Base-by-base conservation (phyloP, 2,329 filamentous ascomycete genomes). In the Verticillium klebahnii region DNA sequence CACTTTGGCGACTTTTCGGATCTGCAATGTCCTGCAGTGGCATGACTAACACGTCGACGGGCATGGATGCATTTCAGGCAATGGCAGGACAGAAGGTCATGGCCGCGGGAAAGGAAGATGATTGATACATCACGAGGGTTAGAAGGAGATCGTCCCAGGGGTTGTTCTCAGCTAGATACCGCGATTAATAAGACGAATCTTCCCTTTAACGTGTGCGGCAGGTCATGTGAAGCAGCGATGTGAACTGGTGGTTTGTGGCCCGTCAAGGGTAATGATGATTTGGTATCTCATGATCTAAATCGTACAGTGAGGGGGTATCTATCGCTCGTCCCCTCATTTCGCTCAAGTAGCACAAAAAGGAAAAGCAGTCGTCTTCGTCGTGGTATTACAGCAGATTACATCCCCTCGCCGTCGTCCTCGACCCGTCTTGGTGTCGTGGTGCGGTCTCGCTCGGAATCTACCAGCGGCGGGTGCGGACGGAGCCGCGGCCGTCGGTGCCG, bases 401-500 rank as follows among this genome's bases (percentile, higher is more conserved):
- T n/a, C 45, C 11, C 45, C 45, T 50, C 9, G 3, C 45, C n/a
- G 8, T 50, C 19, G 7, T 50, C 9, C 29, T 29, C 29, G 5
- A 29, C 29, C 29, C 25, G 4, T 29, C 5, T 29, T 5, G 29
- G 29, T 29, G 5, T 29, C 5, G 29, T 29, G 25, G 5, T 25
- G 40, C 34, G 34, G 5, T 50, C 1, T 50, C 8, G 45, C 17
- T 40, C 37, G 17, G 37, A 3, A 57, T 61, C 40, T 66, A 66
- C 57, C 63, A 68, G 56, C 66, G 69, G 59, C 61, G 65, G 58
- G 62, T 66, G 62, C 73, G 78, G 63, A 72, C 81, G 61, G 77
- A 80, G 62, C 86, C 85, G 40, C 87, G 84, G 2, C 89, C 89
- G 73, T 92, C 89, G 56, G 89, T 92, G 50, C 89, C 89, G 67